Evolutionary conservation across 169 alveolate genomes (phyloP), one percentile per base, ranked within the genome.

Genomic region (Perkinsus marinus): DNA sequence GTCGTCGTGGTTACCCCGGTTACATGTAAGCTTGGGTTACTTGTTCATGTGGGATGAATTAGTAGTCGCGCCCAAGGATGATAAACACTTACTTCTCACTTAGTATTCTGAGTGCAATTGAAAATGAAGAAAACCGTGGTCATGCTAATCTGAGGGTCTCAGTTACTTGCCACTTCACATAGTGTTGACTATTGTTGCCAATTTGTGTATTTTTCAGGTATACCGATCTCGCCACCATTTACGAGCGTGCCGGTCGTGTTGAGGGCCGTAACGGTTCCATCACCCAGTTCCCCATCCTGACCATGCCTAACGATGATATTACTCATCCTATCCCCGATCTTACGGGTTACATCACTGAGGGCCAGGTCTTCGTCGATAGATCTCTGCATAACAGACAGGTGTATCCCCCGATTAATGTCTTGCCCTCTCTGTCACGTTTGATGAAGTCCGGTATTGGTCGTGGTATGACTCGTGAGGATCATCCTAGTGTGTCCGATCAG

Each of bases 1-100:
- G 99, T 17, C 97, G 99, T 93, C 96, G 99, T 93, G 99, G 99
- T 36, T 99, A 98, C 94, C 99, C 99, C 22, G 99, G 99, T 91
- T 99, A 99, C 97, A 98, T 99, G 99, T n/a, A n/a, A n/a, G n/a
- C n/a, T n/a, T n/a, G n/a, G n/a, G n/a, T n/a, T n/a, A n/a, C n/a
- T n/a, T n/a, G n/a, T n/a, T n/a, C n/a, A n/a, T n/a, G n/a, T n/a
- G n/a, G n/a, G 46, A 41, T 41, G 46, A 3, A 19, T 57, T 57
- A 57, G 79, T 57, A 57, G 79, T 57, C 3, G 5, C 26, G 22
- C 79, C 79, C 22, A 16, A 26, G 7, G 79, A 57, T 57, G 79
- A 57, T 5, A 57, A 57, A 57, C 22, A 41, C 5, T 26, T 57
- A 6, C 79, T 57, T 57, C 79, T 57, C 79, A 57, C 79, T 57